A percentile compares a stretch with the other conserved stretches of the same genome.
These are phyloP conservation scores for Scopulariopsis brevicaulis DNA, from an alignment of 2,329 filamentous ascomycete genomes.

Conservation along the genomic window DNA sequence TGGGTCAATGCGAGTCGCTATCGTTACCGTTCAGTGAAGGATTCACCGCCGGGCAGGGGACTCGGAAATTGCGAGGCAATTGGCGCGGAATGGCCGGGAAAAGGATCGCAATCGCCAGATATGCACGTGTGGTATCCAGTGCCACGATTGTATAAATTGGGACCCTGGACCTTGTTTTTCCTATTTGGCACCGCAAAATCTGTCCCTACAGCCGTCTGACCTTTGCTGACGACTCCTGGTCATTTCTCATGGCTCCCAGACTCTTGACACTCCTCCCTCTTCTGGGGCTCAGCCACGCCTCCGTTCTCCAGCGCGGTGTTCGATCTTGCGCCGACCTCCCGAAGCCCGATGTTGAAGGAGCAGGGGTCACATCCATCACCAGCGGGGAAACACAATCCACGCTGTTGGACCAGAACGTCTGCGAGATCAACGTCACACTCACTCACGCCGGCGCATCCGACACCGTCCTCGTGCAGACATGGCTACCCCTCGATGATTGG, in stretches of 20 bases:
- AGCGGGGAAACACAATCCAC: background rate
- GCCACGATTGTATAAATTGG: too few relatives aligned
- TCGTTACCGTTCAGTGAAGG: too few relatives aligned
- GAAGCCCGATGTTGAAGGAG: background rate
- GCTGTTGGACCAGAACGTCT: constrained; percentile 6
- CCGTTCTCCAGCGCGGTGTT: background rate
- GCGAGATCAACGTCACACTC: constrained; percentile 10
- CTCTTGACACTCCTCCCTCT: background rate
- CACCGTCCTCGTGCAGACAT: constrained; percentile 8
- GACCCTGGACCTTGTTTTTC: too few relatives aligned
- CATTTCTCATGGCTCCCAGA: background rate
- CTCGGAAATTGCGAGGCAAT: too few relatives aligned
- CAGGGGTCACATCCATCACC: background rate
- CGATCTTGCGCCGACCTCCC: background rate
- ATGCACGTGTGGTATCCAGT: too few relatives aligned
- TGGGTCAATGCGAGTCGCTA: too few relatives aligned
- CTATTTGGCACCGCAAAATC: too few relatives aligned
- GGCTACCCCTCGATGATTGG: constrained; percentile 8
- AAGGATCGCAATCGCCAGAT: too few relatives aligned
- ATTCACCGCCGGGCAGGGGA: too few relatives aligned
- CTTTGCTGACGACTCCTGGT: too few relatives aligned
- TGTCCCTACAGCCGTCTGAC: too few relatives aligned
- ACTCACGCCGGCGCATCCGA: constrained; percentile 8
- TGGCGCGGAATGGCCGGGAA: too few relatives aligned
- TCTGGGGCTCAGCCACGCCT: background rate